Evolutionary conservation across 2,329 filamentous ascomycete species (phyloP).

Genomic region (Furcasterigmium furcatum): DNA sequence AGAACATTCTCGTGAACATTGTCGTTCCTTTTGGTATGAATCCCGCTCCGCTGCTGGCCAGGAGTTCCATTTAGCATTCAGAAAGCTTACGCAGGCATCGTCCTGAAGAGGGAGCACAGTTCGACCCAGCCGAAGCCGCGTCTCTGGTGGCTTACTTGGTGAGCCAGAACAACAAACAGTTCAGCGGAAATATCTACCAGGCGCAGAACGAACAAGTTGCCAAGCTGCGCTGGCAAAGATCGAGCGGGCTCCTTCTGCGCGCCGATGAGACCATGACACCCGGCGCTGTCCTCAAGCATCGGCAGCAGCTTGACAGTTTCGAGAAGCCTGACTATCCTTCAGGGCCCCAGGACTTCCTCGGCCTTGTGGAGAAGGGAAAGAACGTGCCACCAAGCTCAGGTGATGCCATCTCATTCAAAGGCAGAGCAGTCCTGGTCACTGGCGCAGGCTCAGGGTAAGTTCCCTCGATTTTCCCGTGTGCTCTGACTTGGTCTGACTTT

Average conservation of each 20-base stretch:
- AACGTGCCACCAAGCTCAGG: slow-evolving; percentile 55
- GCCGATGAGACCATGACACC: slow-evolving; percentile 85
- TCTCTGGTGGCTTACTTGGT: slow-evolving; percentile 85
- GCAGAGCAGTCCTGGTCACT: slow-evolving; percentile 1
- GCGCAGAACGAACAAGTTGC: slow-evolving; percentile 87
- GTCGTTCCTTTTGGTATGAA: slow-evolving; percentile 74
- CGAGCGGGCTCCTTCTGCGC: slow-evolving; percentile 83
- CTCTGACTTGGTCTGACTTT: background rate
- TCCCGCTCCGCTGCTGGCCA: too few species aligned
- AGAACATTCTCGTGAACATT: slow-evolving; percentile 93
- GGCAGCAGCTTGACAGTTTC: slow-evolving; percentile 85
- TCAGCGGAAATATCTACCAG: slow-evolving; percentile 89
- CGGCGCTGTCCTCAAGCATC: slow-evolving; percentile 81
- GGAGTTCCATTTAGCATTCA: too few species aligned
- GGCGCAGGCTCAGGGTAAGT: slow-evolving; percentile 4
- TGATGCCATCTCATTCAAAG: slow-evolving; percentile 2
- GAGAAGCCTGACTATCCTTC: slow-evolving; percentile 76
- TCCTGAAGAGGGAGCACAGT: too few species aligned
- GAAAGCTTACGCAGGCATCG: too few species aligned
- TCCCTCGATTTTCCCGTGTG: background rate
- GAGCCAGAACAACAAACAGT: slow-evolving; percentile 76
- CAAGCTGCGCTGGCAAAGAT: slow-evolving; percentile 92
- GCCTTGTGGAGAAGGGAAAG: slow-evolving; percentile 76
- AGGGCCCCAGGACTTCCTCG: slow-evolving; percentile 83
- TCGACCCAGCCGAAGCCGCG: background rate